Evolutionary conservation across 1,139 yeast species (phyloP), one percentile per base, ranked within the genome.

Genomic region (Sugiyamaella neomexicana): DNA sequence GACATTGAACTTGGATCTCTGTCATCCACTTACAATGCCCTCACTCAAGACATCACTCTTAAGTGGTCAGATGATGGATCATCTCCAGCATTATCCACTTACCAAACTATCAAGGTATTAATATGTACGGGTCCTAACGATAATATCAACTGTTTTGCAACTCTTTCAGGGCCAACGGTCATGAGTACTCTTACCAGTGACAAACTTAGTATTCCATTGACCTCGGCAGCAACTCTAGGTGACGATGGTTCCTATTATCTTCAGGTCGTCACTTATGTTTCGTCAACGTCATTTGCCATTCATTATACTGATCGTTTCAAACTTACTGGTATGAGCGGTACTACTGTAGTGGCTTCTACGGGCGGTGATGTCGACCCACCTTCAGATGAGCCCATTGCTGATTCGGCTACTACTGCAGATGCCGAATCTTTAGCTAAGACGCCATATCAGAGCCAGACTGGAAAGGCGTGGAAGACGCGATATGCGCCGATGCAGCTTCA

Each of bases 401-500:
- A 68, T 13, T 32, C 42, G 7, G 64, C 73, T 59, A 69, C 48
- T 5, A 68, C 68, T 25, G 63, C 73, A 58, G 65, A 66, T 50
- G 63, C 71, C 46, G 67, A 78, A 1, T 65, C 65, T 17, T 76
- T 81, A 1, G 75, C 76, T 59, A 64, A 76, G 46, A 77, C 88
- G 7, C 77, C 90, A 3, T 90, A 89, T 71, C 80, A 90, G 1
- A 58, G 65, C 57, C 97, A 90, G 73, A 86, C 95, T 0, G 95
- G 95, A 38, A 70, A 61, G 49, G 15, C 37, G 15, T 51, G 37
- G 31, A 8, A 16, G 9, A 80, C 86, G 1, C 78, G 89, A 68
- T 88, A 74, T 70, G 97, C 97, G 0, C 96, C 97, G 50, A 89
- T 90, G 96, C 97, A 89, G 72, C 70, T 76, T 56, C 96, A 89